Percentiles rank a stretch among this genome's conserved stretches.
These are phyloP conservation scores for Acacia melanoxylon DNA, from an alignment of 306 rosid species.

Conservation along the genomic window DNA sequence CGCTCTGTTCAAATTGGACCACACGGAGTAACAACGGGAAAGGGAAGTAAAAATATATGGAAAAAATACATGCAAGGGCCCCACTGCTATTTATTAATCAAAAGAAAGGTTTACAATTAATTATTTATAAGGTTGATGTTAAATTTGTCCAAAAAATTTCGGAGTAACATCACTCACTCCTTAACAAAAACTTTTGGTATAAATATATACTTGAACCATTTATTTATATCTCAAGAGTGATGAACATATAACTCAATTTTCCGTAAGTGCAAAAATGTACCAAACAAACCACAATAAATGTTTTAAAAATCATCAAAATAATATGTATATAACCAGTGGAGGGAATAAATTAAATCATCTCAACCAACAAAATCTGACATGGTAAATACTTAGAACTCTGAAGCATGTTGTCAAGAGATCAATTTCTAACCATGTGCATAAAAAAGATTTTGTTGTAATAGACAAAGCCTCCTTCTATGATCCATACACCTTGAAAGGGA, in stretches of 20 bases:
- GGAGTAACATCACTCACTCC: too few relatives aligned
- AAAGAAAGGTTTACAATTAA: too few relatives aligned
- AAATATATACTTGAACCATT: too few relatives aligned
- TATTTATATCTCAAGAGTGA: too few relatives aligned
- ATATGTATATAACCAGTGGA: background rate
- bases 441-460: too few relatives aligned
- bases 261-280: background rate
- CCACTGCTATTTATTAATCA: background rate
- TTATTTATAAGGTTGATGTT: too few relatives aligned
- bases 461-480: too few relatives aligned
- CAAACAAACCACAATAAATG: background rate
- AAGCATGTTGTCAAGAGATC: background rate
- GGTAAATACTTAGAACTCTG: background rate
- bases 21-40: background rate
- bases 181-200: rapidly evolving
- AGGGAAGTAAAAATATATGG: background rate
- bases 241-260: too few relatives aligned
- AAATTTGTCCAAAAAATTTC: too few relatives aligned
- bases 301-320: background rate
- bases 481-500: background rate
- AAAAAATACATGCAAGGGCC: background rate
- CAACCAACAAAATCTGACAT: background rate
- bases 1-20: background rate
- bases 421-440: background rate
- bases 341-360: background rate